These are phyloP conservation scores for Emergomyces pasteurianus DNA, from an alignment of 2,329 filamentous ascomycete genomes.

Conservation along the genomic window DNA sequence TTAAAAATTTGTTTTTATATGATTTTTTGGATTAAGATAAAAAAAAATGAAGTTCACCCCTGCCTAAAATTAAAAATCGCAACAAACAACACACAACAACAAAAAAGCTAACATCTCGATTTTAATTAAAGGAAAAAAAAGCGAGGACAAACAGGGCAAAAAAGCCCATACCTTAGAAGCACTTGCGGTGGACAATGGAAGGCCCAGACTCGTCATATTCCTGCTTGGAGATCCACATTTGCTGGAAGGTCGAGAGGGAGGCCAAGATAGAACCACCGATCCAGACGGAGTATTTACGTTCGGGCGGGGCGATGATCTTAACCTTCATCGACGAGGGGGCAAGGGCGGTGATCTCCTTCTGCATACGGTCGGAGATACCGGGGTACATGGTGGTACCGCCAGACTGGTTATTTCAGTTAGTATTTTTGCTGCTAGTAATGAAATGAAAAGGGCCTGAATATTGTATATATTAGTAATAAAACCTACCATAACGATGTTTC, in stretches of 20 bases:
- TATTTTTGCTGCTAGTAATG: background rate
- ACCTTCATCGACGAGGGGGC: slow-evolving; percentile 99
- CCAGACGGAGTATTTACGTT: slow-evolving; percentile 99
- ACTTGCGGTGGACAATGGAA: slow-evolving; percentile 99
- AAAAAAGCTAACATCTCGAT: background rate
- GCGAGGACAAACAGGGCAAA: background rate
- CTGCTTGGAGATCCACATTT: slow-evolving; percentile 99
- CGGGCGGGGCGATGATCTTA: slow-evolving; percentile 99
- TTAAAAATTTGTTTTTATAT: background rate
- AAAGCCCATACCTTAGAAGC: slow-evolving; percentile 68
- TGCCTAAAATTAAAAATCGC: no score
- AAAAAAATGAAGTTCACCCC: no score
- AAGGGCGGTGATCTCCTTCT: slow-evolving; percentile 99
- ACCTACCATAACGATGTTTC: slow-evolving; percentile 99
- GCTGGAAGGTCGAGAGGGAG: slow-evolving; percentile 99
- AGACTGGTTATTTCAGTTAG: slow-evolving; percentile 50
- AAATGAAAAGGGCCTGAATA: background rate
- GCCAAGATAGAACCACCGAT: slow-evolving; percentile 99
- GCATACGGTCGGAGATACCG: slow-evolving; percentile 99
- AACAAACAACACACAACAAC: background rate
- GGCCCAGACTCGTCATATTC: slow-evolving; percentile 99
- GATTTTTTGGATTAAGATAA: background rate
- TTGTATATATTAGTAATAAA: slow-evolving; percentile 3
- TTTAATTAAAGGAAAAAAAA: background rate
- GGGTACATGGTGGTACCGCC: slow-evolving; percentile 99